Evolutionary conservation across 345 rosid species (phyloP).

Genomic region (Populus nigra): DNA sequence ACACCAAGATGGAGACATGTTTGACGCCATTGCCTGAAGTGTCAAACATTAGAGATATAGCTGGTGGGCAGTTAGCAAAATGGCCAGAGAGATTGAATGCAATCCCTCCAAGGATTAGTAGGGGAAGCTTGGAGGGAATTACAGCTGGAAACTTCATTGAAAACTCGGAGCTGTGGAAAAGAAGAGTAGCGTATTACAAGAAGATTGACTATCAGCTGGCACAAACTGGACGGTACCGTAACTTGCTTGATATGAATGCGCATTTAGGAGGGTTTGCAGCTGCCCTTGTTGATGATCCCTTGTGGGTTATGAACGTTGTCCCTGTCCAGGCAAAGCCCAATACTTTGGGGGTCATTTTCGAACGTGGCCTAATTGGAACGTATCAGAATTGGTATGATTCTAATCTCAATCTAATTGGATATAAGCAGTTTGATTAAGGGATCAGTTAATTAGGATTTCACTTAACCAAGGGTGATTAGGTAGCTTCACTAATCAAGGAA

Average conservation of each 20-base stretch:
- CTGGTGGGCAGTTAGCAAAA: slow-evolving; percentile 67
- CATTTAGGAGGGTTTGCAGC: slow-evolving; percentile 84
- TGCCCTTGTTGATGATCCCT: slow-evolving; percentile 67
- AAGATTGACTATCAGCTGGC: slow-evolving; percentile 57
- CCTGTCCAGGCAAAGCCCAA: slow-evolving; percentile 59
- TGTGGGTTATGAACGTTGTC: slow-evolving; percentile 80
- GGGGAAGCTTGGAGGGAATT: slow-evolving; percentile 51
- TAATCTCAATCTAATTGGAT: background rate
- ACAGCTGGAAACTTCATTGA: slow-evolving; percentile 49
- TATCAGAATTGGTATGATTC: slow-evolving; percentile 77
- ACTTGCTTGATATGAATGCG: slow-evolving; percentile 84
- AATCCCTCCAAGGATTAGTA: slow-evolving; percentile 75
- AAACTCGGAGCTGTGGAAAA: slow-evolving; percentile 63
- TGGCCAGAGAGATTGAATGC: slow-evolving; percentile 79
- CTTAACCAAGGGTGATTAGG: background rate
- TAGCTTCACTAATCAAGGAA: background rate
- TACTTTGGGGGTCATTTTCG: slow-evolving; percentile 78
- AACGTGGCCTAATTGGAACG: slow-evolving; percentile 88
- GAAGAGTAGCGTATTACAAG: slow-evolving; percentile 71
- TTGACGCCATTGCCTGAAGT: slow-evolving; percentile 80
- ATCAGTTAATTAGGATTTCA: background rate
- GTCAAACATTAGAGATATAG: slow-evolving; percentile 46
- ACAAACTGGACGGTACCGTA: slow-evolving; percentile 72
- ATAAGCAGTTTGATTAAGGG: background rate
- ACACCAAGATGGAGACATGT: slow-evolving; percentile 78